phyloP scores from a whole-genome alignment of 2,329 filamentous ascomycete genomes.

The Dactylellina sp. region DNA sequence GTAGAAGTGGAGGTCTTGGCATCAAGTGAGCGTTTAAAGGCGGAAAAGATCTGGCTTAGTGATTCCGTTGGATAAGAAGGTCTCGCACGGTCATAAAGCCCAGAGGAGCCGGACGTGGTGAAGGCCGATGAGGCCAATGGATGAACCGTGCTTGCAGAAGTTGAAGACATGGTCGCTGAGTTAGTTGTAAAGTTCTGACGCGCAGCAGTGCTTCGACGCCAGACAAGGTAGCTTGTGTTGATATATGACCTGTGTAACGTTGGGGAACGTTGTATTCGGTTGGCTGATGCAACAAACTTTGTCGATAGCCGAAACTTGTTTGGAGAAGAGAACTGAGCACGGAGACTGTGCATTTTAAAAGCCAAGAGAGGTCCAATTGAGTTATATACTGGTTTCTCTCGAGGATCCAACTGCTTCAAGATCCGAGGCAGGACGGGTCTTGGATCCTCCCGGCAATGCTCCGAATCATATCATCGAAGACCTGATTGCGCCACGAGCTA shows the following conservation, averaged over 20 bases:
- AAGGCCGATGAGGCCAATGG: constrained; percentile 42
- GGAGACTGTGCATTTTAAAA: not conserved
- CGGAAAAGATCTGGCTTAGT: constrained; percentile 31
- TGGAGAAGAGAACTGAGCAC: not conserved
- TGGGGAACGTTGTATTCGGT: not conserved
- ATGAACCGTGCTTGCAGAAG: constrained; percentile 22
- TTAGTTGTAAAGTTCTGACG: not conserved
- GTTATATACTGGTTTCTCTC: not conserved
- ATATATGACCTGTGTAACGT: constrained; percentile 5
- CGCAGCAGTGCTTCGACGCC: not conserved
- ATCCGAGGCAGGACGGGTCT: not conserved
- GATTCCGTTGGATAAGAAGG: constrained; percentile 43
- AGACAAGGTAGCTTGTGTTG: not conserved
- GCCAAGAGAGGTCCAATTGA: not conserved
- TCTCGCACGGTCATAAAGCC: constrained; percentile 44
- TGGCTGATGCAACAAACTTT: not conserved
- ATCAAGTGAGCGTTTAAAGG: constrained; percentile 17
- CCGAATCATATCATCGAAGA: constrained; percentile 3
- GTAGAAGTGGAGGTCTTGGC: not conserved
- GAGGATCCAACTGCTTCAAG: not conserved
- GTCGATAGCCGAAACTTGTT: not conserved
- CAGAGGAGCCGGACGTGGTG: constrained; percentile 46
- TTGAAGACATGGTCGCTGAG: constrained; percentile 7
- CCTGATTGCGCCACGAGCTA: constrained; percentile 9
- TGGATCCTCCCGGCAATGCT: constrained; percentile 21